Base-by-base conservation (phyloP, 129 eudicot species). In the Flaveria trinervia region DNA sequence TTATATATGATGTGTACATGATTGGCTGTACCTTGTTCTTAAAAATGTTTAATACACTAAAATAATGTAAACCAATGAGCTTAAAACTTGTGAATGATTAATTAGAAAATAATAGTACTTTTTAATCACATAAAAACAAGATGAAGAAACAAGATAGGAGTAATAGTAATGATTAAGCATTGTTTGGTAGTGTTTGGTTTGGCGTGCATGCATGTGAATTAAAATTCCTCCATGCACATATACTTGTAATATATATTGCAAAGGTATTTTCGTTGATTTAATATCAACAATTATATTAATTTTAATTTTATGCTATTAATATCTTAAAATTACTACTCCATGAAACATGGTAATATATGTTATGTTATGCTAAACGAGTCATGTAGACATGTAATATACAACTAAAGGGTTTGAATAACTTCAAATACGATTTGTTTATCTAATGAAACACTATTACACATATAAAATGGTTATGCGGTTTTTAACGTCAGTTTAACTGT, bases 111-210 rank as follows among this genome's bases (percentile, higher is more conserved):
- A 9, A 59, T 59, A 9, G 65, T 59, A 59, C 65, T 59, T 59
- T 15, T 3, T 33, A 59, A 59, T 57, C 6, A 55, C 8, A 55
- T 55, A 33, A 26, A n/a, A 66, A 51, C 68, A 66, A 68, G 39
- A 65, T 52, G 56, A 41, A 41, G 76, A 77, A 69, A 70, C 69
- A 44, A 77, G 17, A 62, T n/a, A 75, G 14, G 23, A 55, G 36
- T 54, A 10, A n/a, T 51, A 22, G 17, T 15, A 64, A 68, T 44
- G 39, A 78, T 36, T 57, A 48, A 56, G 23, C 48, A 48, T 75
- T 56, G 75, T 70, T 70, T 57, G 76, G 61, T 57, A 56, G 14
- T 77, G 69, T 28, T 23, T 33, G 69, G 25, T 77, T 77, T 25
- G 74, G 60, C 48, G 9, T 52, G 14, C 36, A 25, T 62, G 79